phyloP scores from a whole-genome alignment of 1,284 basidiomycete genomes.

The Fomitopsis palustris region DNA sequence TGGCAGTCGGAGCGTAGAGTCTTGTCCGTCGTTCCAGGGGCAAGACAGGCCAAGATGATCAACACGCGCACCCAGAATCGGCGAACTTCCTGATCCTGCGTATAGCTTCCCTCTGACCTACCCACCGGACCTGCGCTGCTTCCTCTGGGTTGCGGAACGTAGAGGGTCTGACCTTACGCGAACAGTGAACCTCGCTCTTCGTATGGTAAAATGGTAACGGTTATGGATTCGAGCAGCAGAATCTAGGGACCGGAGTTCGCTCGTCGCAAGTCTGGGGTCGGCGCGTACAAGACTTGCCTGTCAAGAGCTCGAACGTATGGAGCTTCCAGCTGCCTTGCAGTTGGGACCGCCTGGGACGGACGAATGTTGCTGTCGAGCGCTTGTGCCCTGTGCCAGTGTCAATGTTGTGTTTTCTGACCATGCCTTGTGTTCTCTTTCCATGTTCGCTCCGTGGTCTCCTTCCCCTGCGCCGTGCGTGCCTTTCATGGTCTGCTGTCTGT shows the following conservation, averaged over 20 bases:
- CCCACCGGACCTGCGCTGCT: constrained; percentile 27
- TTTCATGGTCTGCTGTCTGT: constrained; percentile 32
- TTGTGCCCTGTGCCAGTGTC: constrained; percentile 40
- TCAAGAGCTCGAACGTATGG: constrained; percentile 49
- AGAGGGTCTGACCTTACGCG: constrained; percentile 29
- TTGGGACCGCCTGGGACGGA: constrained; percentile 34
- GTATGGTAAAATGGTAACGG: constrained; percentile 34
- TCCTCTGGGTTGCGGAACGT: constrained; percentile 16
- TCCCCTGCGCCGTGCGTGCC: constrained; percentile 34
- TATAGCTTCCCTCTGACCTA: constrained; percentile 36
- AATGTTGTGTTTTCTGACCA: constrained; percentile 51
- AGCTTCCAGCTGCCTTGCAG: constrained; percentile 28
- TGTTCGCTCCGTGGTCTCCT: constrained; percentile 21
- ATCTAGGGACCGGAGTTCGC: constrained; percentile 28
- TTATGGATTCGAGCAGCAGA: constrained; percentile 39
- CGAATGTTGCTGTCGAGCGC: constrained; percentile 47
- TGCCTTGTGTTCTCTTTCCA: constrained; percentile 28
- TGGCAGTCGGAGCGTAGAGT: constrained; percentile 25
- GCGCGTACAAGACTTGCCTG: constrained; percentile 49
- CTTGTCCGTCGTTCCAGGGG: constrained; percentile 45
- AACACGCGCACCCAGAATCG: constrained; percentile 36
- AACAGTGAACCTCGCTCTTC: constrained; percentile 43
- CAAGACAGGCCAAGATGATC: constrained; percentile 47
- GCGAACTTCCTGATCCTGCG: constrained; percentile 39
- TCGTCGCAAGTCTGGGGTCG: constrained; percentile 33